A percentile compares a stretch with the other conserved stretches of the same genome.
phyloP scores from a whole-genome alignment of 345 rosid species.

The Salix suchowensis region DNA sequence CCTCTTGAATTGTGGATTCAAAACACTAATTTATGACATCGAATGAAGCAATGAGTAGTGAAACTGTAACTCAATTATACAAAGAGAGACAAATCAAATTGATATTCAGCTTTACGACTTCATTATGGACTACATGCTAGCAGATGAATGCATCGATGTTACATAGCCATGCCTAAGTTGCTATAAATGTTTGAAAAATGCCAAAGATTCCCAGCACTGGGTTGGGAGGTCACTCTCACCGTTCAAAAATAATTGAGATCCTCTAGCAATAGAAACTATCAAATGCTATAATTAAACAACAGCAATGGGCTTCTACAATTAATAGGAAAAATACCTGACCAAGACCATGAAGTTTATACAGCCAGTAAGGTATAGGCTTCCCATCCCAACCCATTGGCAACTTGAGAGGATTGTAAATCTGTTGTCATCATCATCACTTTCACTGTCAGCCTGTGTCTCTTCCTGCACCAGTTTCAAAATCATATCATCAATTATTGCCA shows the following conservation, averaged over 20 bases:
- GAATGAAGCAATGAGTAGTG: background rate
- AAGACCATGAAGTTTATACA: slow-evolving; percentile 97
- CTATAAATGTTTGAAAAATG: background rate
- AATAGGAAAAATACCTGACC: slow-evolving; percentile 63
- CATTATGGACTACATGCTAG: background rate
- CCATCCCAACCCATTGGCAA: slow-evolving; percentile 99
- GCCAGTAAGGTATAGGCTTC: slow-evolving; percentile 99
- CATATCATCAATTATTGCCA: background rate
- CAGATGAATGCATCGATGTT: background rate
- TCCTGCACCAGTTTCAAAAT: slow-evolving; percentile 46
- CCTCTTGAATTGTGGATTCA: slow-evolving; percentile 19
- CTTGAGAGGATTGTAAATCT: slow-evolving; percentile 88
- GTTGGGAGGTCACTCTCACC: background rate
- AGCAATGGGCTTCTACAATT: background rate
- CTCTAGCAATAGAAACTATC: background rate
- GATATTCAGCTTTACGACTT: background rate
- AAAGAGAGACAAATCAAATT: background rate
- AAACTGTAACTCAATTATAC: background rate
- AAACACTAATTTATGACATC: background rate
- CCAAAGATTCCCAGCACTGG: background rate
- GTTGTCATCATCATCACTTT: slow-evolving; percentile 97
- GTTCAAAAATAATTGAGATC: background rate
- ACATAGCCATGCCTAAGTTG: background rate
- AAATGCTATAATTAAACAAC: background rate
- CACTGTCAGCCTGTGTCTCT: slow-evolving; percentile 81